phyloP scores from a whole-genome alignment of 2,329 filamentous ascomycete species.

The Epichloe sp. region DNA sequence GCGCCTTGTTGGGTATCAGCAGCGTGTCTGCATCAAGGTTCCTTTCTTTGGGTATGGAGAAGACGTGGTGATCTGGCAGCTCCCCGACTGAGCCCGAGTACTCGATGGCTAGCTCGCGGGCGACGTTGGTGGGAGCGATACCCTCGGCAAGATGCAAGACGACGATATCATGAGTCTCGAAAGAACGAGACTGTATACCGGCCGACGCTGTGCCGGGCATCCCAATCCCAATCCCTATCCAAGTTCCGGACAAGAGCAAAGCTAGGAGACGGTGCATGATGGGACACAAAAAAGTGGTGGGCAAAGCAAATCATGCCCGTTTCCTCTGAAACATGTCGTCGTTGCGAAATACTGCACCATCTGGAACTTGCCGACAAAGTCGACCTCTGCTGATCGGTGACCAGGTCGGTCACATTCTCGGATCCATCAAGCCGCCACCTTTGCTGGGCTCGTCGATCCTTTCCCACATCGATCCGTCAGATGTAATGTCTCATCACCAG shows the following conservation, averaged over 20 bases:
- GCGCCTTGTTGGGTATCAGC: background rate
- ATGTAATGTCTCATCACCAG: too few species aligned
- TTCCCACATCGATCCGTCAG: too few species aligned
- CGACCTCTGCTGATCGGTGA: too few species aligned
- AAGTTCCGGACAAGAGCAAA: background rate
- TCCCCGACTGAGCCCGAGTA: background rate
- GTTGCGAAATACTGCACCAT: too few species aligned
- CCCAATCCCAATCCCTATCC: background rate
- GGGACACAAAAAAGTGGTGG: too few species aligned
- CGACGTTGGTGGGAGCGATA: background rate
- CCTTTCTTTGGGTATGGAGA: background rate
- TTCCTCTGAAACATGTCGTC: too few species aligned
- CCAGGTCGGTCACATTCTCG: too few species aligned
- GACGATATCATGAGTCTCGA: background rate
- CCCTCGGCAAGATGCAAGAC: background rate
- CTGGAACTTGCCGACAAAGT: too few species aligned
- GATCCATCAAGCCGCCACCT: too few species aligned
- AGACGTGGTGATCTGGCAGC: background rate
- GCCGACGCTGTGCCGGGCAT: background rate
- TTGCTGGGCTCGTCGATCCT: too few species aligned
- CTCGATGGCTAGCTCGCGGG: background rate
- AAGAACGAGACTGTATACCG: background rate
- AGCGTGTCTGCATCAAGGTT: background rate
- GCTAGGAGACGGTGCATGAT: background rate
- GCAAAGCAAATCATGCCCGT: too few species aligned